These are phyloP conservation scores for Fraxinus ornus DNA, from an alignment of 305 asterid genomes.

Conservation along the genomic window DNA sequence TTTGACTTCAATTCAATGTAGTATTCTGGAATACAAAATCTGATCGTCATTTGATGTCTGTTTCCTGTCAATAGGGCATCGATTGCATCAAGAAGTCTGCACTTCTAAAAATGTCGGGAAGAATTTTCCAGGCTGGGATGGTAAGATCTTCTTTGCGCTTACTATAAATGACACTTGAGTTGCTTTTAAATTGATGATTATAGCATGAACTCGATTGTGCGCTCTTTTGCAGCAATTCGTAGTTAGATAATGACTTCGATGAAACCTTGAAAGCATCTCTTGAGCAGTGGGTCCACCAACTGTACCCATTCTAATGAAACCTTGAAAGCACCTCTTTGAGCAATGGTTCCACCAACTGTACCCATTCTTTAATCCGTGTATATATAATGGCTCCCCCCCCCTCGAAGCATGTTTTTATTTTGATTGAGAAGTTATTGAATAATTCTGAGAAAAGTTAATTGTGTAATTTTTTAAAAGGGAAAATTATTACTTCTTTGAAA, in stretches of 20 bases:
- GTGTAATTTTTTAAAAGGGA: not conserved
- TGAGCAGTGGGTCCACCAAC: not conserved
- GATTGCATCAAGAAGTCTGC: conserved; percentile 50
- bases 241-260: not conserved
- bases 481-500: too few relatives aligned
- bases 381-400: not conserved
- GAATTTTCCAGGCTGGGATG: conserved; percentile 12
- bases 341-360: not conserved
- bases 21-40: conserved; percentile 15
- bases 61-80: conserved; percentile 51
- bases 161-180: not conserved
- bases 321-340: not conserved
- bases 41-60: conserved; percentile 10
- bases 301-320: not conserved
- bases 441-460: not conserved
- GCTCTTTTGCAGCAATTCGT: not conserved
- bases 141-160: conserved; percentile 21
- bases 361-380: too few relatives aligned
- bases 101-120: conserved; percentile 28
- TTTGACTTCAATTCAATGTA: not conserved
- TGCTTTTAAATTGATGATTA: not conserved
- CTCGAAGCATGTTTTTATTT: not conserved
- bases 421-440: not conserved
- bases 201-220: not conserved
- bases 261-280: not conserved